Evolutionary conservation across 306 rosid species (phyloP), one percentile per base, ranked within the genome.

Genomic region (Cucumis melo): DNA sequence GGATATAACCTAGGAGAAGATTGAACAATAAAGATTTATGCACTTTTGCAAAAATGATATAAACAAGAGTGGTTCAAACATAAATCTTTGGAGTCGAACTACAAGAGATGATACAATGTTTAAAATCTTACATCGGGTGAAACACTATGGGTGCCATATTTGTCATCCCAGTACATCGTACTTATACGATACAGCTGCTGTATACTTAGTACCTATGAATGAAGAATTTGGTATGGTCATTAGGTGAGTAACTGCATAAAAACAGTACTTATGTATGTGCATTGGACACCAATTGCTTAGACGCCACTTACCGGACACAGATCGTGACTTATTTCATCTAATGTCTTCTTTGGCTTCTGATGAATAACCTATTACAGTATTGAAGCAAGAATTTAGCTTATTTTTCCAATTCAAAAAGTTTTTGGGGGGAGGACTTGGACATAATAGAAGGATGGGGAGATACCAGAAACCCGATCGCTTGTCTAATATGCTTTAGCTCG

Each of bases 151-250:
- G 99, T 95, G 51, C 99, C 99, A 17, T 92, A 95, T 77, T 95
- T 95, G 85, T 95, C 99, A 73, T 95, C 99, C 99, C 99, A 95
- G 84, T 95, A 95, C 99, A 95, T 95, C 73, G 99, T 95, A 87
- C 99, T 90, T 81, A 95, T 95, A 80, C 99, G 88, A 84, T 95
- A 95, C 82, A 95, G 77, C 80, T 95, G 99, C 84, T 95, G 99
- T 79, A 95, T 95, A 79, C 99, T 95, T 78, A 95, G 90, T 83
- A 91, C 98, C 98, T 93, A 86, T 70, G 59, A 72, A 42, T 70
- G 73, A 53, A 71, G 55, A 74, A 79, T 51, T 48, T 51, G 62
- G 44, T 73, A 53, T 46, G 46, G 36, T 84, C 54, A 36, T 75
- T 50, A 14, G 71, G 39, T 3, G 16, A 32, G 10, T 51, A 10